phyloP scores from a whole-genome alignment of 2,329 filamentous ascomycete species.

The Ophiostoma sp. region DNA sequence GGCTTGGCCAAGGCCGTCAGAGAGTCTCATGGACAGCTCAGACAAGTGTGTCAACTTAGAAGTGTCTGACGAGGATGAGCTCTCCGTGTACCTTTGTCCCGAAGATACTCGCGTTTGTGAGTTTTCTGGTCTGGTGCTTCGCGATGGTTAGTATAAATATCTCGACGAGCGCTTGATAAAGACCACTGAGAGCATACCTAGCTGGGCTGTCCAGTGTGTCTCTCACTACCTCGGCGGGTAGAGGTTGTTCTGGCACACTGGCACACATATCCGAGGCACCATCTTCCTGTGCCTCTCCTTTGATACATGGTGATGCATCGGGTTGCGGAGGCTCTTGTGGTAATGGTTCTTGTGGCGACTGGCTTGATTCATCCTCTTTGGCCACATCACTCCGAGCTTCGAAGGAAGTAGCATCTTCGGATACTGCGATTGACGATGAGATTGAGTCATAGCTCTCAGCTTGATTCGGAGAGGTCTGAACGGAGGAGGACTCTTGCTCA shows the following conservation, averaged over 20 bases:
- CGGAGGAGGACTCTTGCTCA: background rate
- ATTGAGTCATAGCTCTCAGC: background rate
- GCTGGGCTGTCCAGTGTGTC: too few species aligned
- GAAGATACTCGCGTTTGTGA: background rate
- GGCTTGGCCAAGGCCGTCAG: background rate
- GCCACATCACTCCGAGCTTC: background rate
- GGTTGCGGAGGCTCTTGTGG: background rate
- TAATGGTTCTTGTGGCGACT: background rate
- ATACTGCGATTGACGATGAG: background rate
- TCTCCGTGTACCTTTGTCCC: background rate
- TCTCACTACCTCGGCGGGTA: too few species aligned
- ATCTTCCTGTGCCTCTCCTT: background rate
- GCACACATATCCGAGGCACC: too few species aligned
- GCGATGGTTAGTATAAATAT: background rate
- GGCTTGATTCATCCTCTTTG: background rate
- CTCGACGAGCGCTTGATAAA: background rate
- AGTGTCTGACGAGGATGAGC: background rate
- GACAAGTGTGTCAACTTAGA: slow-evolving; percentile 2
- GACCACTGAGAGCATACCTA: too few species aligned
- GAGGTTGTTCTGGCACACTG: too few species aligned
- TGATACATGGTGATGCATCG: background rate
- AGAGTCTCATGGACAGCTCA: background rate
- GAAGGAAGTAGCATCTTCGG: background rate
- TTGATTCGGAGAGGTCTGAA: background rate
- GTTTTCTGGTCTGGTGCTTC: background rate